phyloP scores from a whole-genome alignment of 306 rosid genomes.

The Vigna unguiculata region DNA sequence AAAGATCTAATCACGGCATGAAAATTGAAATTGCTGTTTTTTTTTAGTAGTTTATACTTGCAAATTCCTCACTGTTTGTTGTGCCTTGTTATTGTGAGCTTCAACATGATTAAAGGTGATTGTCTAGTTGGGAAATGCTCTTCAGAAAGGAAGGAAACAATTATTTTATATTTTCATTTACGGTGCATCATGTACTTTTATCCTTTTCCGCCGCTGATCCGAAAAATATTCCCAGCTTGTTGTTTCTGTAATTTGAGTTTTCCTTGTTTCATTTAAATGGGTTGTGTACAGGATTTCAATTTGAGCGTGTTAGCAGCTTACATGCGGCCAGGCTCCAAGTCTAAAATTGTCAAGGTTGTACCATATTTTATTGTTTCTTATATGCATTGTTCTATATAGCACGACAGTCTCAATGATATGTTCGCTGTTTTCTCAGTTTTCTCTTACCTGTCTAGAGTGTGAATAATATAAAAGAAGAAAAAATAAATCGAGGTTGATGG shows the following conservation, averaged over 20 bases:
- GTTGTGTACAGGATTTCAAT: constrained; percentile 76
- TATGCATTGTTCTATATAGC: constrained; percentile 35
- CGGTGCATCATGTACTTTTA: background rate
- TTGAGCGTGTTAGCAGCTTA: constrained; percentile 83
- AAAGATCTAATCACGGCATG: background rate
- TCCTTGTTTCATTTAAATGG: constrained; percentile 33
- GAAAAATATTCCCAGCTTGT: background rate
- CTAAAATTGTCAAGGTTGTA: constrained; percentile 80
- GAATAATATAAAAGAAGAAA: constrained; percentile 7
- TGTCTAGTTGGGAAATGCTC: constrained; percentile 17
- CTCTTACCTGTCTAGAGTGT: constrained; percentile 8
- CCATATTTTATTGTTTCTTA: constrained; percentile 33
- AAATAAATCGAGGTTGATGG: background rate
- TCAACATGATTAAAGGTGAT: constrained; percentile 14
- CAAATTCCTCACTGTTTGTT: constrained; percentile 11
- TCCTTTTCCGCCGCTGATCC: background rate
- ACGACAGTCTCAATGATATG: constrained; percentile 6
- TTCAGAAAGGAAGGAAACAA: constrained; percentile 24
- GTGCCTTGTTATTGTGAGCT: background rate
- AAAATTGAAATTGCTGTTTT: constrained; percentile 16
- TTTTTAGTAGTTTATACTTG: background rate
- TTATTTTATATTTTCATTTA: constrained; percentile 19
- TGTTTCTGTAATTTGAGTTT: constrained; percentile 36
- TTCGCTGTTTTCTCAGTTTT: constrained; percentile 1
- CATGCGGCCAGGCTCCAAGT: constrained; percentile 75